These are phyloP conservation scores for Trypanosoma cruzi DNA, from an alignment of 208 protist genomes.

Conservation along the genomic window DNA sequence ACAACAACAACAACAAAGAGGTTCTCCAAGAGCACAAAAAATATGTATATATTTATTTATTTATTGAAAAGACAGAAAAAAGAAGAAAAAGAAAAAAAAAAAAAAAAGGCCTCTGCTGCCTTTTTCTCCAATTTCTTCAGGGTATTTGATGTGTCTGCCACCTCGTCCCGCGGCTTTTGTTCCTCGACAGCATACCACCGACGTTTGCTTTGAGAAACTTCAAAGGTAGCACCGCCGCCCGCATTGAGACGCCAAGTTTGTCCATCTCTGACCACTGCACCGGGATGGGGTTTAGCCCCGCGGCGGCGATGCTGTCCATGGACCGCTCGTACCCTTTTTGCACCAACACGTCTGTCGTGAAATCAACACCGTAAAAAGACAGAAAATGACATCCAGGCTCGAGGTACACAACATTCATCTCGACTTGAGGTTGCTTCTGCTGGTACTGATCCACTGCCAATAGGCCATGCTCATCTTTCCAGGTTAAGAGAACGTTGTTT, in stretches of 20 bases:
- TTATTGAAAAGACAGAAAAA: no score
- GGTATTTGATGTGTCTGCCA: conserved; percentile 73
- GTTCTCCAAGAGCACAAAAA: neutral
- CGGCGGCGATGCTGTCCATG: conserved; percentile 87
- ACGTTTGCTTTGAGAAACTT: conserved; percentile 79
- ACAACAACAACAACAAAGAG: no score
- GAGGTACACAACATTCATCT: conserved; percentile 74
- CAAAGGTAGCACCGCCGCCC: conserved; percentile 76
- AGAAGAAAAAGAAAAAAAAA: neutral
- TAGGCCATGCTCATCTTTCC: conserved; percentile 93
- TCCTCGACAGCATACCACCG: conserved; percentile 59
- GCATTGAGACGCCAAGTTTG: conserved; percentile 92
- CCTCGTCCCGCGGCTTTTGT: conserved; percentile 43
- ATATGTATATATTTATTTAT: conserved; percentile 21
- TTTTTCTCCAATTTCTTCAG: conserved; percentile 18
- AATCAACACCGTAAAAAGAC: conserved; percentile 87
- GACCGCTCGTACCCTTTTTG: conserved; percentile 91
- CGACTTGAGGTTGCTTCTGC: conserved; percentile 42
- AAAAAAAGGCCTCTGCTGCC: conserved; percentile 5
- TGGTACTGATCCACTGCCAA: conserved; percentile 92
- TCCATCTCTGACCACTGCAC: conserved; percentile 94
- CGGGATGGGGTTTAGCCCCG: conserved; percentile 89
- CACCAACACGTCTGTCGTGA: conserved; percentile 82
- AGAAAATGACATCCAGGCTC: conserved; percentile 93
- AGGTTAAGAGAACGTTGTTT: conserved; percentile 85